A percentile compares a stretch with the other conserved stretches of the same genome.
phyloP scores from a whole-genome alignment of 192 early-diverging fungal species.

The Linnemannia zychae region DNA sequence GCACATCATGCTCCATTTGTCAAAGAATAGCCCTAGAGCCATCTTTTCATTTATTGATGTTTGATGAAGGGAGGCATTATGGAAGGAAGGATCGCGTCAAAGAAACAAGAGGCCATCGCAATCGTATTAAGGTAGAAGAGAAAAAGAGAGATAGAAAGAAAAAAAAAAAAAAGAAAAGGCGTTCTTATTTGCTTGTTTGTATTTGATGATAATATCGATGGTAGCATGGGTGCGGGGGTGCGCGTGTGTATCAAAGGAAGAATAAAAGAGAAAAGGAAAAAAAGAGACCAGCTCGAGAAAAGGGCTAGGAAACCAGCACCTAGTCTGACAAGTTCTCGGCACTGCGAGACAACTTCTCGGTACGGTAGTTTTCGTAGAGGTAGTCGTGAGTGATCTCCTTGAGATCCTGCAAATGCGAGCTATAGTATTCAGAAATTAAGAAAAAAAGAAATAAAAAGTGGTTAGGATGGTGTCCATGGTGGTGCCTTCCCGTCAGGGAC shows the following conservation, averaged over 20 bases:
- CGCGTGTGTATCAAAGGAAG: constrained; percentile 13
- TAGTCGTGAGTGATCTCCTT: constrained; percentile 97
- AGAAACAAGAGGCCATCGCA: background rate
- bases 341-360: constrained; percentile 81
- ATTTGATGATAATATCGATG: constrained; percentile 1
- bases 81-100: background rate
- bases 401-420: constrained; percentile 97
- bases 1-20: too few relatives aligned
- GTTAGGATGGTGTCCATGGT: constrained; percentile 1
- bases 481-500: background rate
- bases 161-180: background rate
- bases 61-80: background rate
- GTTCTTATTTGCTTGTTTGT: constrained; percentile 7
- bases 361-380: constrained; percentile 97
- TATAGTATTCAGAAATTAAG: constrained; percentile 31
- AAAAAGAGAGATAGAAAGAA: background rate
- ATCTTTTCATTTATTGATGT: background rate
- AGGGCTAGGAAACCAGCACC: constrained; percentile 25
- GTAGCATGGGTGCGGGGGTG: background rate
- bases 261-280: background rate
- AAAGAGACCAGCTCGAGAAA: constrained; percentile 6
- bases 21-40: background rate
- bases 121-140: background rate
- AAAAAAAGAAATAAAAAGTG: background rate
- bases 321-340: constrained; percentile 57